These are phyloP conservation scores for Beauveria australis DNA, from an alignment of 2,329 filamentous ascomycete genomes.

Conservation along the genomic window DNA sequence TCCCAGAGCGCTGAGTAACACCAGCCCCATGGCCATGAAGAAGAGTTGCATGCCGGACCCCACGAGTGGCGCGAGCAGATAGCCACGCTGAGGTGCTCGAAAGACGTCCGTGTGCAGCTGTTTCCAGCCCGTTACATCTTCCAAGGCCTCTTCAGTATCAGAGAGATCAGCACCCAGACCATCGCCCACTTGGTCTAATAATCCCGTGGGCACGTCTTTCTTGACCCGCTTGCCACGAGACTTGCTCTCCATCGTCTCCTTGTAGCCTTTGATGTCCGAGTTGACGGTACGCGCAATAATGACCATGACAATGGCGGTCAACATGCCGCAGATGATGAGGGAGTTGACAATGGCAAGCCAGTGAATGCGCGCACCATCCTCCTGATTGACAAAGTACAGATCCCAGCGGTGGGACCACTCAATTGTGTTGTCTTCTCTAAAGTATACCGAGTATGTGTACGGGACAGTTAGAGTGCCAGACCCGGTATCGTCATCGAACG, in stretches of 20 bases:
- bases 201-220: conserved; percentile 47
- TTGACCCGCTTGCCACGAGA: conserved; percentile 51
- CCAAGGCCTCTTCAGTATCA: conserved; percentile 50
- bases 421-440: conserved; percentile 69
- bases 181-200: conserved; percentile 53
- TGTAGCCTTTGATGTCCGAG: conserved; percentile 68
- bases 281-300: conserved; percentile 72
- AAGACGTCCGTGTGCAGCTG: conserved; percentile 84
- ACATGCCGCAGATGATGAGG: conserved; percentile 68
- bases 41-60: conserved; percentile 82
- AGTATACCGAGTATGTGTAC: conserved; percentile 86
- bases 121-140: conserved; percentile 85
- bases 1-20: conserved; percentile 66
- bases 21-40: conserved; percentile 68
- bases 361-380: conserved; percentile 72
- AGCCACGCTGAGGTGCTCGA: conserved; percentile 60
- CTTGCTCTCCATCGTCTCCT: conserved; percentile 57
- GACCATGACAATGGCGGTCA: conserved; percentile 72
- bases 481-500: conserved; percentile 48
- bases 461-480: conserved; percentile 63
- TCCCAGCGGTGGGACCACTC: conserved; percentile 86
- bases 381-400: conserved; percentile 81
- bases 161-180: conserved; percentile 50
- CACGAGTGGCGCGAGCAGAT: conserved; percentile 68
- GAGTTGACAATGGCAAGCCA: conserved; percentile 88